These are phyloP conservation scores for Acanthochlamys bracteata DNA, from an alignment of 106 monocot species.

Conservation along the genomic window DNA sequence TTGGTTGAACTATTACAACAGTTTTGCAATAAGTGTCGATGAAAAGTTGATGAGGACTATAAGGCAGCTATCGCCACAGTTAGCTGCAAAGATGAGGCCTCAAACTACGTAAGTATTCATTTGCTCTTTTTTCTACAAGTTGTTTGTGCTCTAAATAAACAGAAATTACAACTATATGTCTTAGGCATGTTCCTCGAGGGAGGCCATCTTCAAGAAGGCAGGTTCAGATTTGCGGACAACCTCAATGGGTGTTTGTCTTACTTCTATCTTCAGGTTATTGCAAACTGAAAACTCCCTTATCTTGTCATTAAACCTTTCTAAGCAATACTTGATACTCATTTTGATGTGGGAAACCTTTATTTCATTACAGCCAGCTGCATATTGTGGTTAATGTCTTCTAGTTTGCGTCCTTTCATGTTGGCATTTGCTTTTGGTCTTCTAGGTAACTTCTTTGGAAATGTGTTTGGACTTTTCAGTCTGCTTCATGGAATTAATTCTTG, in stretches of 20 bases:
- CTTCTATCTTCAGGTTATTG: constrained; percentile 61
- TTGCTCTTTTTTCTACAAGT: too few relatives aligned
- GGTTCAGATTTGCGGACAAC: constrained; percentile 87
- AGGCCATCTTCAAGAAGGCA: constrained; percentile 64
- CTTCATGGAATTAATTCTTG: constrained; percentile 8
- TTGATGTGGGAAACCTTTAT: not conserved
- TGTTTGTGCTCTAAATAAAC: too few relatives aligned
- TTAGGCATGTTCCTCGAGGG: constrained; percentile 88
- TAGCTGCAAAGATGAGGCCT: too few relatives aligned
- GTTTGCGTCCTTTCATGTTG: constrained; percentile 56
- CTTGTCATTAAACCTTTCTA: too few relatives aligned
- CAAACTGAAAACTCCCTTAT: too few relatives aligned
- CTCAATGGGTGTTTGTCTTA: constrained; percentile 89
- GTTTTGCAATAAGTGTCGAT: too few relatives aligned
- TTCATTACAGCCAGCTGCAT: constrained; percentile 53
- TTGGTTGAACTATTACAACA: too few relatives aligned
- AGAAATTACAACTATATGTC: too few relatives aligned
- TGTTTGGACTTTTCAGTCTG: not conserved
- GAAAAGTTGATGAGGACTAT: too few relatives aligned
- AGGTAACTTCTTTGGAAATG: constrained; percentile 30
- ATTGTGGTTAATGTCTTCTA: constrained; percentile 66
- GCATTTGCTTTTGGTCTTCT: constrained; percentile 56
- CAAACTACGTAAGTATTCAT: too few relatives aligned
- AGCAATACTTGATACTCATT: too few relatives aligned
- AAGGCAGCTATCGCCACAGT: too few relatives aligned